phyloP scores from a whole-genome alignment of 1,139 yeast genomes.

The Komagataea norvegica region DNA sequence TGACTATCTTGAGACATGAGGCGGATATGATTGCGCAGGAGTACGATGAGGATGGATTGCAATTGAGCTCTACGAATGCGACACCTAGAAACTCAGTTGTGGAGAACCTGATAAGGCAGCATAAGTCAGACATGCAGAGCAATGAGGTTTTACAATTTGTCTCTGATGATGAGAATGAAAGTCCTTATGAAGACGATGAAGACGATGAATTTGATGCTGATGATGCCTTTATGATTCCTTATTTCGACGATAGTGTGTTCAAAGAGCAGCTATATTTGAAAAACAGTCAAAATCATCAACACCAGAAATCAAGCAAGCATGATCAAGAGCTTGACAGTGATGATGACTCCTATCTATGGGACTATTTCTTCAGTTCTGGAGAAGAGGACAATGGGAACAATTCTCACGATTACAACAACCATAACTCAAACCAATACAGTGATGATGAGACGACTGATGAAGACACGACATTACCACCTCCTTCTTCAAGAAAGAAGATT shows the following conservation, averaged over 20 bases:
- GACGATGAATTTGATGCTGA: conserved; percentile 20
- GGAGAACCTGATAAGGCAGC: conserved; percentile 22
- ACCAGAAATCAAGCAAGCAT: conserved; percentile 3
- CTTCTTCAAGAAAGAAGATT: conserved; percentile 48
- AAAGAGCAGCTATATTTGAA: conserved; percentile 17
- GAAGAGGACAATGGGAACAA: conserved; percentile 34
- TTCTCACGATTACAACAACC: conserved; percentile 31
- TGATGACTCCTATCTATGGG: conserved; percentile 44
- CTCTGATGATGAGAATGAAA: conserved; percentile 18
- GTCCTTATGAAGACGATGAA: conserved; percentile 15
- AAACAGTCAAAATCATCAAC: conserved; percentile 8
- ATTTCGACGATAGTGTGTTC: conserved; percentile 34
- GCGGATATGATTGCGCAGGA: conserved; percentile 41
- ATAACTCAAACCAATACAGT: conserved; percentile 26
- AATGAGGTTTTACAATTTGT: conserved; percentile 21
- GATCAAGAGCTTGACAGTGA: conserved; percentile 21
- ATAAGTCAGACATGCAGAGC: conserved; percentile 20
- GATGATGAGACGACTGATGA: conserved; percentile 86
- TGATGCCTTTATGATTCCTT: conserved; percentile 37
- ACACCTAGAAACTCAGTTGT: conserved; percentile 30
- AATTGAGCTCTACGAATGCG: conserved; percentile 23
- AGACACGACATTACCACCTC: conserved; percentile 69
- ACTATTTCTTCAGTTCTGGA: conserved; percentile 42
- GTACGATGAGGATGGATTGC: conserved; percentile 33
- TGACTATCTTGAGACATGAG: conserved; percentile 43